Base-by-base conservation (phyloP, 2,329 filamentous ascomycete genomes). In the Fusarium praegraminearum region DNA sequence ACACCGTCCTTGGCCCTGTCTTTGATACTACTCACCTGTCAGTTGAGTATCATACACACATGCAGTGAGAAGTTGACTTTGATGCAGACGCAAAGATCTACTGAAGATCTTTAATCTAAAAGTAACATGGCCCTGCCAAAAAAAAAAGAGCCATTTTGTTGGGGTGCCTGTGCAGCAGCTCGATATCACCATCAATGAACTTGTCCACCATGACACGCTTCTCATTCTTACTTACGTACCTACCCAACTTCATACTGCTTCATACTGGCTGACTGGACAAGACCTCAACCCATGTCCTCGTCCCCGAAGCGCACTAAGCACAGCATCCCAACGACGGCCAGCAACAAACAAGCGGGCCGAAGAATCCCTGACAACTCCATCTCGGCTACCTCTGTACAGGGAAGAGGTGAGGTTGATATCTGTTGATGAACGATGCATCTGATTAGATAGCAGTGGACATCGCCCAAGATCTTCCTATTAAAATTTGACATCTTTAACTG, bases 401-500 rank as follows among this genome's bases (percentile, higher is more conserved):
- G 46, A 45, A 65, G 26, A 26, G 20, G n/a, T 13, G 26, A 26
- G 20, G n/a, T 13, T 20, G 32, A 35, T 45, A 47, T 53, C 18
- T 50, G 30, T 35, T 66, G 49, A 70, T 61, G 52, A 51, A 65
- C 63, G 60, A 72, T 70, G 55, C 55, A 74, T 74, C 71, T 75
- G 73, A 75, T 75, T 75, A 75, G 73, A 75, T 75, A 75, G 24
- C 10, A 22, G 24, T 28, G 24, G 10, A 11, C 10, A 26, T 68
- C 45, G 11, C 6, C 35, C 30, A 43, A 60, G 36, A 40, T 40
- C n/a, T 40, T 7, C n/a, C 6, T 40, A 4, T 40, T 22, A 4
- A 20, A 12, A 7, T 40, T 40, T 13, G 3, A 7, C n/a, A 12
- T 20, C 12, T 36, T n/a, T 16, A 10, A 16, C 35, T 36, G 35